These are phyloP conservation scores for Entonaema liquescens DNA, from an alignment of 495 filamentous ascomycete genomes.

Conservation along the genomic window DNA sequence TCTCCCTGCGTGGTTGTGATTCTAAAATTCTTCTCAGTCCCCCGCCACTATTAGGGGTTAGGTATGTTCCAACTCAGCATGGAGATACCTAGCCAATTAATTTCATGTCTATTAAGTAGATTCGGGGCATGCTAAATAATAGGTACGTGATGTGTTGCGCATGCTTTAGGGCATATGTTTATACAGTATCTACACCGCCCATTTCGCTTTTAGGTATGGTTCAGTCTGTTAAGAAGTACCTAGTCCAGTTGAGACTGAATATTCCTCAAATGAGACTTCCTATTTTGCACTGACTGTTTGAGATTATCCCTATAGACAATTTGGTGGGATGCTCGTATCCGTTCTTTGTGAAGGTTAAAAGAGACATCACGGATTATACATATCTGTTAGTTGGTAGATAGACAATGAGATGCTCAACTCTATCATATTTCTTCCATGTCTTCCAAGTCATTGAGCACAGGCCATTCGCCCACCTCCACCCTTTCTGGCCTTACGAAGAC, in stretches of 20 bases:
- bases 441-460: conserved; percentile 76
- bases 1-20: background rate
- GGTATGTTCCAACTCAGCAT: background rate
- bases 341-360: background rate
- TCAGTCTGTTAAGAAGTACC: too few species aligned
- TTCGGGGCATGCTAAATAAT: background rate
- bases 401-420: background rate
- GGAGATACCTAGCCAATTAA: background rate
- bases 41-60: background rate
- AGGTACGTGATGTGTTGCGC: background rate
- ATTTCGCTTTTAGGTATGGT: too few species aligned
- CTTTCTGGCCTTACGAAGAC: conserved; percentile 91
- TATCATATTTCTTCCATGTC: conserved; percentile 87
- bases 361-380: background rate
- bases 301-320: background rate
- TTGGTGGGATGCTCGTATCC: background rate
- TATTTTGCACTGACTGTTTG: background rate
- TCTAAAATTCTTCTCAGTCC: background rate
- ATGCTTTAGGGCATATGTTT: background rate
- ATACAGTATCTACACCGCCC: too few species aligned
- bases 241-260: background rate
- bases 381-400: background rate
- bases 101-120: background rate
- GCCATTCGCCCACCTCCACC: conserved; percentile 87
- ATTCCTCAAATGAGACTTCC: background rate